Evolutionary conservation across 192 early-diverging fungal genomes (phyloP).

Genomic region (Piromyces sp.): DNA sequence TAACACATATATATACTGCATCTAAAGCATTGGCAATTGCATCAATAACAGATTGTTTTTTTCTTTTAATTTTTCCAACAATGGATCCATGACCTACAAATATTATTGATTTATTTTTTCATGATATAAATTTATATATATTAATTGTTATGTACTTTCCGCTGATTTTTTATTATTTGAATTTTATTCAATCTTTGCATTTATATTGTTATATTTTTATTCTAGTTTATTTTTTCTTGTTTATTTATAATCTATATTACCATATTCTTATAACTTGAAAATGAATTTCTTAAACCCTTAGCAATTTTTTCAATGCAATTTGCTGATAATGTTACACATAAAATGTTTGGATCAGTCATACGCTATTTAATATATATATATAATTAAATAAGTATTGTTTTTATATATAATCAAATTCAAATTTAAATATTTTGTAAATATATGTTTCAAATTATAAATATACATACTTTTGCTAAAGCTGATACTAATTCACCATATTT

Average conservation of each 20-base stretch:
- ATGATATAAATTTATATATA: too few species aligned
- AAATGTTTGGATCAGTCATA: constrained; percentile 73
- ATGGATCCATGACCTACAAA: constrained; percentile 34
- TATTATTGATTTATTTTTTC: too few species aligned
- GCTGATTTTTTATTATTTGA: too few species aligned
- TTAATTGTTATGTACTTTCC: neutral
- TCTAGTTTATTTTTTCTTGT: too few species aligned
- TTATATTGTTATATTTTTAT: too few species aligned
- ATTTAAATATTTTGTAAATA: too few species aligned
- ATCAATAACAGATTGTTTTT: constrained; percentile 75
- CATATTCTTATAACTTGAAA: constrained; percentile 58
- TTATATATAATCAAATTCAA: too few species aligned
- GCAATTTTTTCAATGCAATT: constrained; percentile 74
- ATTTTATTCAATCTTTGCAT: too few species aligned
- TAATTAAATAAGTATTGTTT: too few species aligned
- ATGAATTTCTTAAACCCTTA: constrained; percentile 52
- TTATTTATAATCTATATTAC: too few species aligned
- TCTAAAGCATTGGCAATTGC: constrained; percentile 63
- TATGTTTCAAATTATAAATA: too few species aligned
- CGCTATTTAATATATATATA: constrained; percentile 19
- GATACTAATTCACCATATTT: constrained; percentile 66
- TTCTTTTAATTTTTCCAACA: constrained; percentile 90
- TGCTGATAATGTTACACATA: constrained; percentile 59
- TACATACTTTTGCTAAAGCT: constrained; percentile 66
- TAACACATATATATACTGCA: constrained; percentile 55